Evolutionary conservation across 768 basidiomycete species (phyloP).

Genomic region (Gymnopilus junonius): DNA sequence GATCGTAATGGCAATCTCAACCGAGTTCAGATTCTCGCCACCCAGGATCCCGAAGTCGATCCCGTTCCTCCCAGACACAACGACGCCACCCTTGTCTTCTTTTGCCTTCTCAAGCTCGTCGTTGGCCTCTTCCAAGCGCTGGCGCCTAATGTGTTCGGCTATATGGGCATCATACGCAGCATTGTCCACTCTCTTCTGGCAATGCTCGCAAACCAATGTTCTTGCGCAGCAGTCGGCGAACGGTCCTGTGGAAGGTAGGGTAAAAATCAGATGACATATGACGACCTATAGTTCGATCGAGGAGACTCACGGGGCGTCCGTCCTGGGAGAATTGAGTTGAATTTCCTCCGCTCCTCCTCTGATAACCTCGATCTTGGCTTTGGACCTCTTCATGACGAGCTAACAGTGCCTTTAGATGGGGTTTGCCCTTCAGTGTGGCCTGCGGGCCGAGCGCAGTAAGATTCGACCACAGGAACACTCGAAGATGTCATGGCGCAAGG

Average conservation of each 20-base stretch:
- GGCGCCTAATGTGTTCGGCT: constrained; percentile 32
- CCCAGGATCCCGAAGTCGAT: constrained; percentile 55
- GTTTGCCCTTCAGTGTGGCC: constrained; percentile 34
- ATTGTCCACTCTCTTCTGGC: constrained; percentile 25
- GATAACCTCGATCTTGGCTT: background rate
- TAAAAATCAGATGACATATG: background rate
- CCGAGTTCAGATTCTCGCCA: constrained; percentile 23
- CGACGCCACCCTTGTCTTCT: constrained; percentile 51
- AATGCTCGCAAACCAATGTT: constrained; percentile 27
- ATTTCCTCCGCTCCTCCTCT: background rate
- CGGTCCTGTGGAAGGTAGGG: background rate
- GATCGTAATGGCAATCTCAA: constrained; percentile 32
- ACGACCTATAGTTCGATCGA: background rate
- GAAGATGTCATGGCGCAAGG: constrained; percentile 38
- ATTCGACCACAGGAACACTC: constrained; percentile 40
- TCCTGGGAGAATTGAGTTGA: background rate
- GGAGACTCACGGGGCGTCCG: background rate
- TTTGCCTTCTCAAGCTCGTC: constrained; percentile 44
- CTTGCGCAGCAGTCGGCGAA: background rate
- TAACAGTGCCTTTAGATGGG: constrained; percentile 26
- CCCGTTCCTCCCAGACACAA: constrained; percentile 41
- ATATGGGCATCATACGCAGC: constrained; percentile 31
- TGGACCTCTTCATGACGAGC: background rate
- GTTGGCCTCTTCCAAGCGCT: constrained; percentile 31
- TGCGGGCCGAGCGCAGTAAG: constrained; percentile 19